Conservation (phyloP, 148 eudicot genomes). For the Polygonum aviculare region DNA sequence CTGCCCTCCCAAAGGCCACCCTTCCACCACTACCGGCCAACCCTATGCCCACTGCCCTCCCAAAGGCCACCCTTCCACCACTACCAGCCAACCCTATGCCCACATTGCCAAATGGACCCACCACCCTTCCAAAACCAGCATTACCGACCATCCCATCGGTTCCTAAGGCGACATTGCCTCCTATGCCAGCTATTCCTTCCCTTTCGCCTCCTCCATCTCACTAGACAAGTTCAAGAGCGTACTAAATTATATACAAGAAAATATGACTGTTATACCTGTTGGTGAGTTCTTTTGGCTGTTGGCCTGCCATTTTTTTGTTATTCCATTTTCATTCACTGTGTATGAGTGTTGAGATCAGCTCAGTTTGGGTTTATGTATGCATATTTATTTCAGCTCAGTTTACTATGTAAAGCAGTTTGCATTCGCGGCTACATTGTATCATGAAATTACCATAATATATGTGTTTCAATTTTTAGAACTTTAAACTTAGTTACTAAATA, state of each 20-base stretch:
- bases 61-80: slow-evolving; percentile 15
- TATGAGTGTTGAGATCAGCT: neutral
- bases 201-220: neutral
- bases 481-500: no score
- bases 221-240: neutral
- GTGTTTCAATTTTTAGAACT: neutral
- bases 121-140: slow-evolving; percentile 10
- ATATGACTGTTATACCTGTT: neutral
- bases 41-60: slow-evolving; percentile 9
- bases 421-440: neutral
- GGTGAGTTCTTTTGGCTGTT: neutral
- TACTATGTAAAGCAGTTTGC: neutral
- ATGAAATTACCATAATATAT: neutral
- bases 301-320: neutral
- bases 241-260: neutral
- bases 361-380: neutral
- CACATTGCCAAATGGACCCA: slow-evolving; percentile 8
- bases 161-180: slow-evolving; percentile 15
- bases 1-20: slow-evolving; percentile 13
- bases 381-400: neutral
- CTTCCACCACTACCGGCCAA: slow-evolving; percentile 10
- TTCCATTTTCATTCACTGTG: neutral
- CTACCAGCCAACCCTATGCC: slow-evolving; percentile 13
- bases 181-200: slow-evolving; percentile 5
- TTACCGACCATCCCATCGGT: slow-evolving; percentile 14